Percentiles rank a stretch among this genome's conserved stretches.
Evolutionary conservation across 179 eudicot genomes (phyloP).

Genomic region (Patellifolia procumbens): DNA sequence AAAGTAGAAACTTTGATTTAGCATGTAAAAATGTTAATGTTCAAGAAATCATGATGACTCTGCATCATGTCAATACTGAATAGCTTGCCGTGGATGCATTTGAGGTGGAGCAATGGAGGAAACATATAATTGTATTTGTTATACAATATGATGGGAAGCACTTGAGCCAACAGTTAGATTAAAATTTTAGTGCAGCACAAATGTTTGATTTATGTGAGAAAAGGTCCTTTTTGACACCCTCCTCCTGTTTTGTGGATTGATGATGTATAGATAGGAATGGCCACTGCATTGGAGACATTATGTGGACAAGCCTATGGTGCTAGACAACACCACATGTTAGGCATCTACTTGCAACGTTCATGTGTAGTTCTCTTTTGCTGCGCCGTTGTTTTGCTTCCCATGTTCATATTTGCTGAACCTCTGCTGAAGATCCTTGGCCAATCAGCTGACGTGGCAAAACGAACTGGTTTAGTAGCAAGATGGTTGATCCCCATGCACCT

Average conservation of each 20-base stretch:
- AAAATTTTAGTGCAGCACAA: not conserved
- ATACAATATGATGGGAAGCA: not conserved
- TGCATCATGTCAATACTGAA: not conserved
- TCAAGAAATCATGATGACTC: not conserved
- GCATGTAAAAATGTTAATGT: not conserved
- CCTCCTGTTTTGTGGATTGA: not conserved
- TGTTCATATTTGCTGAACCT: slow-evolving; percentile 38
- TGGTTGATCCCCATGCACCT: slow-evolving; percentile 43
- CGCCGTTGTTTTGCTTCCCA: slow-evolving; percentile 33
- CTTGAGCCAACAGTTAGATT: not conserved
- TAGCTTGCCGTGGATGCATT: not conserved
- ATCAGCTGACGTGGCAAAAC: slow-evolving; percentile 31
- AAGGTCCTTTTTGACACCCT: not conserved
- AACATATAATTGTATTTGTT: not conserved
- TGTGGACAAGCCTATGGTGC: slow-evolving; percentile 49
- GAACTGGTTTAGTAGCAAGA: slow-evolving; percentile 34
- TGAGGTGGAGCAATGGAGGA: slow-evolving; percentile 1
- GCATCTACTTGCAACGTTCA: slow-evolving; percentile 43
- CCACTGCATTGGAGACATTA: slow-evolving; percentile 43
- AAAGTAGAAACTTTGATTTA: not conserved
- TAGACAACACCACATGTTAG: slow-evolving; percentile 37
- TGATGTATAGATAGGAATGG: slow-evolving; percentile 38
- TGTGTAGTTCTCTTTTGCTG: slow-evolving; percentile 35
- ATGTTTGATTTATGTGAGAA: not conserved
- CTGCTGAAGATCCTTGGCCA: slow-evolving; percentile 36